Evolutionary conservation across 2,329 filamentous ascomycete genomes (phyloP).

Genomic region (Mariannaea sp.): DNA sequence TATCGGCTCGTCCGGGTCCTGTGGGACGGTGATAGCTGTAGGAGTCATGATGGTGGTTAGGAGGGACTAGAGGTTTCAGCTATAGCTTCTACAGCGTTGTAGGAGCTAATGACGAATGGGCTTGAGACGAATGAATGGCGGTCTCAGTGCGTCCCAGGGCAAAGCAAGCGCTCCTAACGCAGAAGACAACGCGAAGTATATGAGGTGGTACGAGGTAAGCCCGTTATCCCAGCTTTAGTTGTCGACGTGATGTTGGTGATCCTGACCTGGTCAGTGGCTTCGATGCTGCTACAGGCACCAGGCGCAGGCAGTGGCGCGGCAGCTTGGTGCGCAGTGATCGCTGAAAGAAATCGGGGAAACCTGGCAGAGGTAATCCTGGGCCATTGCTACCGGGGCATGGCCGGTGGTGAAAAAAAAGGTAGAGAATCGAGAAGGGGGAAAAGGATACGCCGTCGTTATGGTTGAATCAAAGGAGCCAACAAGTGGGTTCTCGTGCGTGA

Average conservation of each 20-base stretch:
- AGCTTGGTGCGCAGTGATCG: conserved; percentile 18
- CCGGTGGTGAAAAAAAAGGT: conserved; percentile 22
- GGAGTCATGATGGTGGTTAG: conserved; percentile 29
- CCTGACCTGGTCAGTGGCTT: conserved; percentile 27
- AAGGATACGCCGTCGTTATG: conserved; percentile 18
- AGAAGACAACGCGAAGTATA: neutral
- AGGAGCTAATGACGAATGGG: conserved; percentile 13
- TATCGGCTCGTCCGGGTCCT: conserved; percentile 15
- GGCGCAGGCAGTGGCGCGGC: conserved; percentile 23
- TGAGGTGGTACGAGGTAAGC: conserved; percentile 15
- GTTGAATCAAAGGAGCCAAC: conserved; percentile 1
- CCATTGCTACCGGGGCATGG: conserved; percentile 34
- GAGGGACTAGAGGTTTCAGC: conserved; percentile 23
- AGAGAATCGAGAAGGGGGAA: conserved; percentile 11
- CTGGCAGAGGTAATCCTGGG: conserved; percentile 29
- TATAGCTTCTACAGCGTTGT: conserved; percentile 24
- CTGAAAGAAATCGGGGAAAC: conserved; percentile 19
- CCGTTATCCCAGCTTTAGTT: conserved; percentile 28
- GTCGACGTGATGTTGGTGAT: conserved; percentile 15
- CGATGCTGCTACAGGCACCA: conserved; percentile 25
- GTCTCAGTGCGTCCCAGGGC: conserved; percentile 33
- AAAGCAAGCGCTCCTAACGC: conserved; percentile 19
- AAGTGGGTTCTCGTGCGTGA: conserved; percentile 12
- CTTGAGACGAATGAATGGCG: conserved; percentile 26
- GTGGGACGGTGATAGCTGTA: conserved; percentile 30